These are phyloP conservation scores for Hyaloperonospora arabidopsidis DNA, from an alignment of 352 stramenopile genomes.

Conservation along the genomic window DNA sequence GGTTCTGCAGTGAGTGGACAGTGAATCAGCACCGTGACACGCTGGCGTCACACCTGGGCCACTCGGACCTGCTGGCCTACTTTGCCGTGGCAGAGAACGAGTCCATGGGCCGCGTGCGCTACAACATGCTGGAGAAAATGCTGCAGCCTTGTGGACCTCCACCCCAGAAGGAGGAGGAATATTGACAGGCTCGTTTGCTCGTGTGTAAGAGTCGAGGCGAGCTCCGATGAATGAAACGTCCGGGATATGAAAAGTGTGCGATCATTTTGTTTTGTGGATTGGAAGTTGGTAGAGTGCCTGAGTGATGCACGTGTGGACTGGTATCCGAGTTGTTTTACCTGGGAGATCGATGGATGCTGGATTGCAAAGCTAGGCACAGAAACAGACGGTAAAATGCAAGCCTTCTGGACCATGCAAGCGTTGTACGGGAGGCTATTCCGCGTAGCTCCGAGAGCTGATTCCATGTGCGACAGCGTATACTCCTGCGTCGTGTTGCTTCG, in stretches of 20 bases:
- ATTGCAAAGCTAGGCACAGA: too few relatives aligned
- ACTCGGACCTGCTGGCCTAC: slow-evolving; percentile 97
- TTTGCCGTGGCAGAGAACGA: slow-evolving; percentile 97
- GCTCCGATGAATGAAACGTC: too few relatives aligned
- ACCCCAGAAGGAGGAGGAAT: slow-evolving; percentile 69
- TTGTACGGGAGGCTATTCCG: too few relatives aligned
- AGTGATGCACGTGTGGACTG: too few relatives aligned
- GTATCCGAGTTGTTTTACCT: too few relatives aligned
- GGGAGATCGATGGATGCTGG: too few relatives aligned
- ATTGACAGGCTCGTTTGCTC: slow-evolving; percentile 12
- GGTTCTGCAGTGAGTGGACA: slow-evolving; percentile 87
- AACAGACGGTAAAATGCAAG: too few relatives aligned
- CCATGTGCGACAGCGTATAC: too few relatives aligned
- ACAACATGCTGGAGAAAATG: slow-evolving; percentile 66
- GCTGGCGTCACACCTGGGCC: slow-evolving; percentile 93
- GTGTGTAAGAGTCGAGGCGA: not conserved
- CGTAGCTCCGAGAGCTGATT: too few relatives aligned
- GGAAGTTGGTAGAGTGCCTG: slow-evolving; percentile 7
- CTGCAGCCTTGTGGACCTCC: slow-evolving; percentile 71
- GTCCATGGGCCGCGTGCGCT: slow-evolving; percentile 84
- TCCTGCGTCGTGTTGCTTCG: too few relatives aligned
- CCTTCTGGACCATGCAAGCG: too few relatives aligned
- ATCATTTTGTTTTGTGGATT: too few relatives aligned
- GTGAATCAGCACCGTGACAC: slow-evolving; percentile 99
- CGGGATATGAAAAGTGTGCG: not conserved